phyloP scores from a whole-genome alignment of 257 asterid genomes.

The Rehmannia glutinosa region DNA sequence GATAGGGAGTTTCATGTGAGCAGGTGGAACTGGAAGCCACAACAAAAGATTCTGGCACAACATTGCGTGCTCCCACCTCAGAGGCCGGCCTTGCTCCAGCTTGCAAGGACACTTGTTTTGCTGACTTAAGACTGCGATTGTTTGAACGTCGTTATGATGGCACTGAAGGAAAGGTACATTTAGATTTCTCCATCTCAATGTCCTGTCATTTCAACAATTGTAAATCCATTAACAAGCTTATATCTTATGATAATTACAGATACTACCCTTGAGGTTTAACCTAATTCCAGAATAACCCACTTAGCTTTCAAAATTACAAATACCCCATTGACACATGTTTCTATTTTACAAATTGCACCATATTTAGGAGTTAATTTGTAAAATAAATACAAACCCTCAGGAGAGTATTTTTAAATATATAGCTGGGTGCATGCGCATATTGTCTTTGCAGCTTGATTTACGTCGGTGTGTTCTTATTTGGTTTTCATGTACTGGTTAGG shows the following conservation, averaged over 20 bases:
- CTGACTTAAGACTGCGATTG: constrained; percentile 53
- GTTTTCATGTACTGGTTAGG: constrained; percentile 30
- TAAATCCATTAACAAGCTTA: background rate
- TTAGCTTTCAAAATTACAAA: background rate
- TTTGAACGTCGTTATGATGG: constrained; percentile 68
- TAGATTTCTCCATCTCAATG: background rate
- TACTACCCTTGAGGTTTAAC: background rate
- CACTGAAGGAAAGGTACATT: constrained; percentile 68
- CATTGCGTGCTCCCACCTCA: constrained; percentile 92
- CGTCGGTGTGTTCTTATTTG: background rate
- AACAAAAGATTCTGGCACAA: constrained; percentile 68
- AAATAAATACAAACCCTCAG: too few species aligned
- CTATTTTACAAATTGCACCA: too few species aligned
- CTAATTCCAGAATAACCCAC: background rate
- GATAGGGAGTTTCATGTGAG: constrained; percentile 1
- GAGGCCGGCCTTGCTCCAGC: constrained; percentile 90
- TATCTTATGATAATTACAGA: background rate
- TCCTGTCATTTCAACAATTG: background rate
- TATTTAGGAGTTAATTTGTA: too few species aligned
- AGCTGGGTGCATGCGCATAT: too few species aligned
- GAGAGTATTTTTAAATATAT: too few species aligned
- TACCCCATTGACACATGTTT: too few species aligned
- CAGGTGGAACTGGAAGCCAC: constrained; percentile 86
- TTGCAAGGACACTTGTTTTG: constrained; percentile 84
- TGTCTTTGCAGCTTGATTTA: too few species aligned